Percentiles rank a stretch among this genome's conserved stretches.
Evolutionary conservation across 1,284 basidiomycete species (phyloP).

Genomic region (Microstroma glucosiphilum): DNA sequence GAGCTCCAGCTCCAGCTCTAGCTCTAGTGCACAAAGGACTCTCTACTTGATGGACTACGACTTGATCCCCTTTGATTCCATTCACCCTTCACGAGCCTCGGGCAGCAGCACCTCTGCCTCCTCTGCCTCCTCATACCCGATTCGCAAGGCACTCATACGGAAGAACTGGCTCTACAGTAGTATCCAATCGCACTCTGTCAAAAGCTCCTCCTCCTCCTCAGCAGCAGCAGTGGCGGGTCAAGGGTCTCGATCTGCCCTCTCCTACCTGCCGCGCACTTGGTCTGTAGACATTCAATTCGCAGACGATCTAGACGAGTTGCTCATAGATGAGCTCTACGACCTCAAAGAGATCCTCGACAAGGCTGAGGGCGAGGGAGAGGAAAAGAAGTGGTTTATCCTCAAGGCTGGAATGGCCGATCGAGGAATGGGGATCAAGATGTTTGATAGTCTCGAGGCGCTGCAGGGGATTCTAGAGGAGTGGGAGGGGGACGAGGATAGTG

Average conservation of each 20-base stretch:
- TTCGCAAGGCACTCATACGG: slow-evolving; percentile 85
- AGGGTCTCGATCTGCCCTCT: slow-evolving; percentile 39
- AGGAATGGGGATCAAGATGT: slow-evolving; percentile 88
- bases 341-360: slow-evolving; percentile 60
- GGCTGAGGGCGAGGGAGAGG: slow-evolving; percentile 29
- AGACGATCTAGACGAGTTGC: slow-evolving; percentile 91
- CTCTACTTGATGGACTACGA: slow-evolving; percentile 47
- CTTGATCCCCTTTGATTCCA: slow-evolving; percentile 37
- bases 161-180: slow-evolving; percentile 85
- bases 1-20: slow-evolving; percentile 14
- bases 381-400: slow-evolving; percentile 53
- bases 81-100: slow-evolving; percentile 1
- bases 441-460: slow-evolving; percentile 70
- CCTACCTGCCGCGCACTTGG: slow-evolving; percentile 65
- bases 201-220: slow-evolving; percentile 18
- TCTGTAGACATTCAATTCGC: slow-evolving; percentile 82
- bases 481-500: slow-evolving; percentile 58
- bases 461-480: slow-evolving; percentile 76
- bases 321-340: slow-evolving; percentile 88
- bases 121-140: slow-evolving; percentile 62
- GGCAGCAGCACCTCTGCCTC: slow-evolving; percentile 48
- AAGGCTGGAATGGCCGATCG: slow-evolving; percentile 97
- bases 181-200: slow-evolving; percentile 54
- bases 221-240: background rate
- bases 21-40: background rate